phyloP scores from a whole-genome alignment of 345 rosid genomes.

The Eucalyptus marginata region DNA sequence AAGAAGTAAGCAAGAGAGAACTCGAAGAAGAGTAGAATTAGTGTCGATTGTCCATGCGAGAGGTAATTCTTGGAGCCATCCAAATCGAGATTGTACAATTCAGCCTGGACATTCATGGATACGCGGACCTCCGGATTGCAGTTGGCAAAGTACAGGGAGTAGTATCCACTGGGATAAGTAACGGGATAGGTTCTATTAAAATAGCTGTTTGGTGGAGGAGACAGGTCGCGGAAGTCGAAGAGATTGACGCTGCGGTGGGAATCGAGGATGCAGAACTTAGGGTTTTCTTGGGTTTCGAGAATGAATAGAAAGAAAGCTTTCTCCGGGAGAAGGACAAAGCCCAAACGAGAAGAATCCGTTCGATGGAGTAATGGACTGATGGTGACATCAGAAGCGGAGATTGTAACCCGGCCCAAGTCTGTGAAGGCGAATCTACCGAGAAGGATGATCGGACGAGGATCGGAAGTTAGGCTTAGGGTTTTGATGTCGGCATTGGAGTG shows the following conservation, averaged over 20 bases:
- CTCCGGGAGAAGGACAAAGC: conserved; percentile 76
- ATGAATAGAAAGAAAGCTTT: conserved; percentile 61
- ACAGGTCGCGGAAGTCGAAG: conserved; percentile 51
- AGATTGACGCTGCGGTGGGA: neutral
- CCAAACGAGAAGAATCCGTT: conserved; percentile 44
- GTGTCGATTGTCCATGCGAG: conserved; percentile 61
- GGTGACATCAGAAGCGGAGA: neutral
- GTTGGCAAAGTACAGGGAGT: conserved; percentile 73
- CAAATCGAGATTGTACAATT: conserved; percentile 55
- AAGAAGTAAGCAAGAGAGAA: conserved; percentile 38
- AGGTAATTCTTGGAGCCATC: conserved; percentile 47
- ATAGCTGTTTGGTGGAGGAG: conserved; percentile 69
- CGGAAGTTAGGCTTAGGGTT: conserved; percentile 35
- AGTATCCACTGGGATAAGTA: conserved; percentile 35
- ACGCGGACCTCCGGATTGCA: conserved; percentile 64
- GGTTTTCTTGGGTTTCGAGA: conserved; percentile 56
- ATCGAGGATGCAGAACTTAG: conserved; percentile 67
- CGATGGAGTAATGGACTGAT: conserved; percentile 40
- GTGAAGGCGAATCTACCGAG: neutral
- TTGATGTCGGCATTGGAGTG: conserved; percentile 39
- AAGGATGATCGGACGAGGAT: conserved; percentile 61
- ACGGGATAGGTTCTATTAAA: conserved; percentile 42
- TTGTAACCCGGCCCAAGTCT: neutral
- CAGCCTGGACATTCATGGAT: conserved; percentile 58
- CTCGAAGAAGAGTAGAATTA: conserved; percentile 42